Evolutionary conservation across 2,329 filamentous ascomycete genomes (phyloP), one percentile per base, ranked within the genome.

Genomic region (Fusarium nelsonii): DNA sequence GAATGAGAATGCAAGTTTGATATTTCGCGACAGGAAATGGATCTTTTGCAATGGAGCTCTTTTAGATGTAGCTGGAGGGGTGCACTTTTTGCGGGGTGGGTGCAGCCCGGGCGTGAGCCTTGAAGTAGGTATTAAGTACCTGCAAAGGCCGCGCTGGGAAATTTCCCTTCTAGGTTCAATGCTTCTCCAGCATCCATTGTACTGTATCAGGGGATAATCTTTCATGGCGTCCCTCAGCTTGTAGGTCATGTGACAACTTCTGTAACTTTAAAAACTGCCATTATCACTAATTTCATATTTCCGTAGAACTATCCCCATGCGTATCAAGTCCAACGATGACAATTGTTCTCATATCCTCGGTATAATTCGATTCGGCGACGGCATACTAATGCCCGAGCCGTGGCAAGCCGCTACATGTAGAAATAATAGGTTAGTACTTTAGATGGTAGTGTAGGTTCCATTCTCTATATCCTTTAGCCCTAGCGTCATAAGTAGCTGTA

Each of bases 31-130:
- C 33, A 23, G 51, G 62, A 63, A 64, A 37, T 50, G 34, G 33
- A 18, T 48, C 56, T 63, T 57, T 69, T 51, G 36, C 37, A 39
- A 46, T 58, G 52, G 39, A 67, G 66, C 66, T 70, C 58, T 40
- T 18, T 46, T 15, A 71, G 69, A 65, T 70, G 65, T 14, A 71
- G 69, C 69, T 72, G 65, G 69, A 72, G 69, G 69, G 69, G 69
- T 71, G 62, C 39, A 48, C 26, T 56, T 62, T 50, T 57, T 67
- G 69, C 65, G 65, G 69, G 69, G 65, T 71, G 62, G 69, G 65
- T 71, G 62, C 62, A 49, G 39, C 44, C 44, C 33, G 14, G 33
- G 33, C 43, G 32, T 60, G 16, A 46, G 34, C 30, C 33, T 36
- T 28, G 15, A 44, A 51, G 46, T 54, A 68, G 28, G 55, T 68